Conservation (phyloP, 2,329 filamentous ascomycete species). For the Paecilomyces formosus region DNA sequence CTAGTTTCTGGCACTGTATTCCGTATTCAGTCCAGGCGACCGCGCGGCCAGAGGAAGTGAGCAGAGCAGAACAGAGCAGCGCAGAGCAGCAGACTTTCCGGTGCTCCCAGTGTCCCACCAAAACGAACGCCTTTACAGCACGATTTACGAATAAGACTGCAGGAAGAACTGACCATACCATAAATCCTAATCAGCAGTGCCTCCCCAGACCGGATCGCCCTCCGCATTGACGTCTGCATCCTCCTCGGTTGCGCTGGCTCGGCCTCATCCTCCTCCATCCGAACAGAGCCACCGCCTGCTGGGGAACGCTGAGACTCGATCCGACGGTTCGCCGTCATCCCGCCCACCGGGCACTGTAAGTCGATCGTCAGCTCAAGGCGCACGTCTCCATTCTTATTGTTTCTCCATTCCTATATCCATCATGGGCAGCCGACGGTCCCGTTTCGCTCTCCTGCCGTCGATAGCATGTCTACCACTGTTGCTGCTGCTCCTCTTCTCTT, state of each 20-base stretch:
- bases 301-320: not conserved
- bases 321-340: not conserved
- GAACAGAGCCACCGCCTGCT: not conserved
- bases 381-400: not conserved
- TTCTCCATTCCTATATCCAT: not conserved
- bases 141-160: not conserved
- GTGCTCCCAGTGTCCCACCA: not conserved
- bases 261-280: not conserved
- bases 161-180: no score
- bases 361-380: not conserved
- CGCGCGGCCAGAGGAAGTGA: not conserved
- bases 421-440: not conserved
- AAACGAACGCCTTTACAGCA: not conserved
- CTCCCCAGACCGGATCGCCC: not conserved
- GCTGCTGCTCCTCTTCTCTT: slow-evolving; percentile 8
- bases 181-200: no score
- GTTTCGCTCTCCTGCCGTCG: not conserved
- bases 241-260: not conserved
- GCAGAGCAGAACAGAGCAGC: no score
- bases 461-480: slow-evolving; percentile 1
- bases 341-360: not conserved
- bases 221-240: not conserved
- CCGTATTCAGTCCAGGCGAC: not conserved
- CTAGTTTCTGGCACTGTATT: no score
- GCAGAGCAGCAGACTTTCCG: not conserved